phyloP scores from a whole-genome alignment of 2,329 filamentous ascomycete species.

The Kalmusia sp. region DNA sequence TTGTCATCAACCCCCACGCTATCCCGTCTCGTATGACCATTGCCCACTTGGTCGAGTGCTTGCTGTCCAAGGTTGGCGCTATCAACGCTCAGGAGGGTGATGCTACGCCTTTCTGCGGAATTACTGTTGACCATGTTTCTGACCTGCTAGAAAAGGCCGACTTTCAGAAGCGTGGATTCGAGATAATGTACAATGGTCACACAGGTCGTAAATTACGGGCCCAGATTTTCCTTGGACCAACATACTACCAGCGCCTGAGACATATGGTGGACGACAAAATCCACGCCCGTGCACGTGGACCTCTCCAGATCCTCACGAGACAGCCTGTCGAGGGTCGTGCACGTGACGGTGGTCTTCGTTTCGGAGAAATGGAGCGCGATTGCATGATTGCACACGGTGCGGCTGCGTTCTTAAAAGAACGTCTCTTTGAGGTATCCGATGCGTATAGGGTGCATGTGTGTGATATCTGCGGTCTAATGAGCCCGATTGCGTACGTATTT shows the following conservation, averaged over 20 bases:
- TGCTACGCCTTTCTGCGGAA: conserved; percentile 96
- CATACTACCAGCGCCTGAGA: conserved; percentile 96
- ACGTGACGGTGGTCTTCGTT: conserved; percentile 94
- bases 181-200: conserved; percentile 98
- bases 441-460: conserved; percentile 98
- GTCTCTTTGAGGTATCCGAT: conserved; percentile 95
- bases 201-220: conserved; percentile 92
- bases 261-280: conserved; percentile 99
- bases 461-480: conserved; percentile 99
- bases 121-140: conserved; percentile 94
- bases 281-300: conserved; percentile 95
- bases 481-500: conserved; percentile 91
- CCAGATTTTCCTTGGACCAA: conserved; percentile 96
- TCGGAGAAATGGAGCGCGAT: conserved; percentile 99
- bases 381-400: conserved; percentile 99
- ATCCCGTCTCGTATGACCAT: conserved; percentile 99
- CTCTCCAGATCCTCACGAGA: conserved; percentile 94
- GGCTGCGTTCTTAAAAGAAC: conserved; percentile 95
- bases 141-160: conserved; percentile 85
- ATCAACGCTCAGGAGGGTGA: conserved; percentile 95
- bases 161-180: conserved; percentile 96
- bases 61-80: conserved; percentile 93
- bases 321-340: conserved; percentile 99
- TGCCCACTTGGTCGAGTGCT: conserved; percentile 99
- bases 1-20: conserved; percentile 99